phyloP scores from a whole-genome alignment of 768 basidiomycete genomes.

The Sarcodon aspratus region DNA sequence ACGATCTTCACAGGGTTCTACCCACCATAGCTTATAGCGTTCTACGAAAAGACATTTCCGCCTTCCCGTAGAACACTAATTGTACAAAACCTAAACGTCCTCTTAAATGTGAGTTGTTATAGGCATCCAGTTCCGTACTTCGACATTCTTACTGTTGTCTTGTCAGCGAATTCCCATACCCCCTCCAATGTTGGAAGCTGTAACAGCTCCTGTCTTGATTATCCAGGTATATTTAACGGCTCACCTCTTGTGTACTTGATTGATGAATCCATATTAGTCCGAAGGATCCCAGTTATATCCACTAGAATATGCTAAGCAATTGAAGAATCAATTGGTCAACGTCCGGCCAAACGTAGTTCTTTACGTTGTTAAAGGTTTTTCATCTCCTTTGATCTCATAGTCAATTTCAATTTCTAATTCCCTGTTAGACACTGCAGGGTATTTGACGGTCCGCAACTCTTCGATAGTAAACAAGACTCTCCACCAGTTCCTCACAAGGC shows the following conservation, averaged over 20 bases:
- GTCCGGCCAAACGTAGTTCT: conserved; percentile 38
- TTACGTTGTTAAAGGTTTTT: conserved; percentile 50
- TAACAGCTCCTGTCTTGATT: conserved; percentile 55
- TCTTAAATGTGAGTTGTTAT: conserved; percentile 42
- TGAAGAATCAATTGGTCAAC: conserved; percentile 37
- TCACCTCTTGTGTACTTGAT: background rate
- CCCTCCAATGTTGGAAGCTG: conserved; percentile 32
- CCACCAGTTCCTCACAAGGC: conserved; percentile 46
- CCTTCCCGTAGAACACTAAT: conserved; percentile 41
- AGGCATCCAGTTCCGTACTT: background rate
- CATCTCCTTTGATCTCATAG: background rate
- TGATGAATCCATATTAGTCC: conserved; percentile 29
- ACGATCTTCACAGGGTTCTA: background rate
- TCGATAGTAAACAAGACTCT: conserved; percentile 57
- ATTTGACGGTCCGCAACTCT: conserved; percentile 42
- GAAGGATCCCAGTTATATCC: conserved; percentile 46
- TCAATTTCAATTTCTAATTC: background rate
- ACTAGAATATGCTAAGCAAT: conserved; percentile 41
- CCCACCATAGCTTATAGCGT: conserved; percentile 43
- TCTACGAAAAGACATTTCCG: conserved; percentile 47
- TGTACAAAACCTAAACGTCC: conserved; percentile 41
- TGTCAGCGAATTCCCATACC: conserved; percentile 44
- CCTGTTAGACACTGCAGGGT: conserved; percentile 25
- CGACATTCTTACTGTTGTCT: background rate
- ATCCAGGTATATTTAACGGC: conserved; percentile 39